A percentile compares a stretch with the other conserved stretches of the same genome.
Conservation (phyloP, 352 stramenopile genomes). For the Phytophthora ramorum region DNA sequence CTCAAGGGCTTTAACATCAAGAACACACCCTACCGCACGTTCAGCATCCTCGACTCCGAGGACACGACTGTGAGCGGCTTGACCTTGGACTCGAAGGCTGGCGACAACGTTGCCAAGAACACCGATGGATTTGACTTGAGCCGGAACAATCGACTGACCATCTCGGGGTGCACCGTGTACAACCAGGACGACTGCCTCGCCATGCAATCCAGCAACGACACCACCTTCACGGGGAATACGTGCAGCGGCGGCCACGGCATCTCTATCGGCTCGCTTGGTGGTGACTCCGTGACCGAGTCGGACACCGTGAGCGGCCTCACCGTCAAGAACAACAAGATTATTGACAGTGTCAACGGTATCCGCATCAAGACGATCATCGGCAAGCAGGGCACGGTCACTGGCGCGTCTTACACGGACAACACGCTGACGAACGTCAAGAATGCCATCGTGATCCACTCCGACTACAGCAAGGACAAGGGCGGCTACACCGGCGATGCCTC, state of each 20-base stretch:
- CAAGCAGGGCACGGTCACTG: conserved; percentile 16
- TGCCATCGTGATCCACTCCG: conserved; percentile 38
- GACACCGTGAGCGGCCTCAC: conserved; percentile 34
- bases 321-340: conserved; percentile 42
- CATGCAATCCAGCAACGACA: too few relatives aligned
- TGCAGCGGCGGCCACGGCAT: conserved; percentile 27
- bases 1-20: conserved; percentile 52
- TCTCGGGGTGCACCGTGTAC: conserved; percentile 42
- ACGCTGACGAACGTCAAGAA: conserved; percentile 34
- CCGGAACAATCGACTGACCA: conserved; percentile 35
- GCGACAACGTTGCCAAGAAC: conserved; percentile 5
- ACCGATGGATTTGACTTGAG: conserved; percentile 41
- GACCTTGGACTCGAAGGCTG: conserved; percentile 31
- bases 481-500: conserved; percentile 38
- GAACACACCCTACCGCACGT: conserved; percentile 52
- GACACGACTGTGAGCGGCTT: conserved; percentile 31
- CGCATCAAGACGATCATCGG: conserved; percentile 32
- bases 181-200: background rate
- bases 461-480: conserved; percentile 37
- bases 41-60: conserved; percentile 42
- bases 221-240: too few relatives aligned
- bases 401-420: conserved; percentile 28
- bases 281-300: conserved; percentile 25
- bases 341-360: background rate
- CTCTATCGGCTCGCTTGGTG: conserved; percentile 38